Evolutionary conservation across 768 basidiomycete genomes (phyloP).

Genomic region (Leccinum subgranulosum): DNA sequence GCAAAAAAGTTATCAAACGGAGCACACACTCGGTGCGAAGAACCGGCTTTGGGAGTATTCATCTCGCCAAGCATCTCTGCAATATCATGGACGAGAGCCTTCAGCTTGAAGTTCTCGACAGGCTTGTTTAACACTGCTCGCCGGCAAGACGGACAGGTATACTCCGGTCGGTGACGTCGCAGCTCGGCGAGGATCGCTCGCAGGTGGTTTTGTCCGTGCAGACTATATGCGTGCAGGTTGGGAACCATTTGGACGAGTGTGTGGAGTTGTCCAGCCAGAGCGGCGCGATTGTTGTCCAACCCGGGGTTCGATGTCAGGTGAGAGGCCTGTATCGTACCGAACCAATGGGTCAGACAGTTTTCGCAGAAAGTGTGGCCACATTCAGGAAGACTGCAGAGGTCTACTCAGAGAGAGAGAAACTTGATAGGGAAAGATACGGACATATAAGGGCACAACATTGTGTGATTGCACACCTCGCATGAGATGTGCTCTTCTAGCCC

Average conservation of each 20-base stretch:
- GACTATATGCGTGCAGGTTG: constrained; percentile 17
- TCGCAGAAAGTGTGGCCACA: constrained; percentile 68
- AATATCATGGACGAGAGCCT: constrained; percentile 51
- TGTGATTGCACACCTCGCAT: constrained; percentile 63
- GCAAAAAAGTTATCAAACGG: constrained; percentile 51
- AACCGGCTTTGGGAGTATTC: constrained; percentile 30
- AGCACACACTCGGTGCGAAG: constrained; percentile 7
- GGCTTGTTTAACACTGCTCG: constrained; percentile 47
- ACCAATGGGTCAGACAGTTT: constrained; percentile 47
- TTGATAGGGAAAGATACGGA: constrained; percentile 33
- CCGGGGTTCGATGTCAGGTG: constrained; percentile 48
- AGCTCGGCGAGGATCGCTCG: constrained; percentile 17
- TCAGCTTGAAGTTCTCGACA: constrained; percentile 59
- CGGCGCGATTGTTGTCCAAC: constrained; percentile 34
- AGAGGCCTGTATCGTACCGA: constrained; percentile 45
- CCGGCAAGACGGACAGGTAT: constrained; percentile 70
- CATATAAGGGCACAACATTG: constrained; percentile 69
- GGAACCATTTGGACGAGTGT: constrained; percentile 20
- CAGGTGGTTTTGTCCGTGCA: constrained; percentile 16
- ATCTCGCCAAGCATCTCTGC: constrained; percentile 47
- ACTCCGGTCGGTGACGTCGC: constrained; percentile 43
- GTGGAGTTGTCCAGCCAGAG: constrained; percentile 17
- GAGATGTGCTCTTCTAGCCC: constrained; percentile 51
- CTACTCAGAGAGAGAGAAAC: neutral
- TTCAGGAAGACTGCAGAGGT: constrained; percentile 45